Percentiles rank a stretch among this genome's conserved stretches.
Conservation (phyloP, 345 rosid species). For the Gossypium ekmanianum region DNA sequence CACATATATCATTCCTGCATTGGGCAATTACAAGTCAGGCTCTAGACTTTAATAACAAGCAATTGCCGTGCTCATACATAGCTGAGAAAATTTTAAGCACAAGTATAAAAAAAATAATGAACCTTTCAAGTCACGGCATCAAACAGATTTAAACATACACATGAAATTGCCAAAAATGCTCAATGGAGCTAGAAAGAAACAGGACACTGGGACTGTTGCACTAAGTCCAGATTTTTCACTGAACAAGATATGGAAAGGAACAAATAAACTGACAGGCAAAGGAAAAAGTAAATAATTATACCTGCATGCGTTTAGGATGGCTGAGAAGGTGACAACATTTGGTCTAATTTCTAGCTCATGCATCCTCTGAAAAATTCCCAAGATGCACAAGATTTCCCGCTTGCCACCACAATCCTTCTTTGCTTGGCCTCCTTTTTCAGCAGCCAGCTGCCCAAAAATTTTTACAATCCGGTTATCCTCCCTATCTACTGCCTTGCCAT, state of each 20-base stretch:
- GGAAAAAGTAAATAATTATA: conserved; percentile 18
- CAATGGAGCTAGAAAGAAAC: background rate
- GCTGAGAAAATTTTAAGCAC: background rate
- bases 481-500: conserved; percentile 18
- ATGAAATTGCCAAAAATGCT: background rate
- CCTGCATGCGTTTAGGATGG: conserved; percentile 96
- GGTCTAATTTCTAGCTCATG: conserved; percentile 83
- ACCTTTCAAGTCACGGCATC: conserved; percentile 3
- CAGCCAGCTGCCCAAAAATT: conserved; percentile 66
- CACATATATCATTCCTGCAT: background rate
- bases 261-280: background rate
- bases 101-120: background rate
- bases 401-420: conserved; percentile 46
- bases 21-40: background rate
- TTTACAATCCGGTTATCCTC: conserved; percentile 50
- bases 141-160: background rate
- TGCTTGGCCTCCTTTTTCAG: conserved; percentile 43
- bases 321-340: conserved; percentile 91
- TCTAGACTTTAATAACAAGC: background rate
- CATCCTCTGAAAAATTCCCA: conserved; percentile 80
- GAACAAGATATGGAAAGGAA: conserved; percentile 12
- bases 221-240: conserved; percentile 7
- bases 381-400: conserved; percentile 71
- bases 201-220: background rate
- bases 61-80: background rate